Conservation (phyloP, 306 rosid genomes). For the Sicyos edulis region DNA sequence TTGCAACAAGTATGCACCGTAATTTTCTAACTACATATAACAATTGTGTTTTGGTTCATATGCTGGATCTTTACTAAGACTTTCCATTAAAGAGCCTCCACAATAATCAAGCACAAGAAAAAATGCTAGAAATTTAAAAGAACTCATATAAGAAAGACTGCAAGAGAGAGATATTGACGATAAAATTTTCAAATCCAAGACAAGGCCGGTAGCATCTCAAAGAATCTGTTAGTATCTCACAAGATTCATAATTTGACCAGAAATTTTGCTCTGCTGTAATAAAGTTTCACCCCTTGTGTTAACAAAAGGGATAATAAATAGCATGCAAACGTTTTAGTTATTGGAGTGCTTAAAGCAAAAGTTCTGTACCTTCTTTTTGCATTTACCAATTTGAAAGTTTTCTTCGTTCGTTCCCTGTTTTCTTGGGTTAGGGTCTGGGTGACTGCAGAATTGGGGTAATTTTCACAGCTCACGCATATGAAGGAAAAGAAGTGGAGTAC, state of each 20-base stretch:
- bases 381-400: background rate
- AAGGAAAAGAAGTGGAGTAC: background rate
- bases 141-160: background rate
- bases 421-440: background rate
- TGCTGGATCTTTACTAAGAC: background rate
- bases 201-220: too few species aligned
- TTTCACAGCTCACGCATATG: background rate
- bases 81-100: background rate
- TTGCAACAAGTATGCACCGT: background rate
- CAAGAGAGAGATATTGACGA: background rate
- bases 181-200: background rate
- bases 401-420: background rate
- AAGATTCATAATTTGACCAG: background rate
- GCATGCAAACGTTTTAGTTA: background rate
- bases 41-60: background rate
- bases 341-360: background rate
- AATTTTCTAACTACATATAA: slow-evolving; percentile 6
- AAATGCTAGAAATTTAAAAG: background rate
- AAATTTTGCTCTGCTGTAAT: background rate
- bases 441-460: background rate
- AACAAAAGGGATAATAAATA: background rate
- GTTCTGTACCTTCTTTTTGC: background rate
- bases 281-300: background rate
- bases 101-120: background rate
- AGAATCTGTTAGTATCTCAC: background rate